Base-by-base conservation (phyloP, 2,329 filamentous ascomycete genomes). In the Ophiostoma tasmaniense region DNA sequence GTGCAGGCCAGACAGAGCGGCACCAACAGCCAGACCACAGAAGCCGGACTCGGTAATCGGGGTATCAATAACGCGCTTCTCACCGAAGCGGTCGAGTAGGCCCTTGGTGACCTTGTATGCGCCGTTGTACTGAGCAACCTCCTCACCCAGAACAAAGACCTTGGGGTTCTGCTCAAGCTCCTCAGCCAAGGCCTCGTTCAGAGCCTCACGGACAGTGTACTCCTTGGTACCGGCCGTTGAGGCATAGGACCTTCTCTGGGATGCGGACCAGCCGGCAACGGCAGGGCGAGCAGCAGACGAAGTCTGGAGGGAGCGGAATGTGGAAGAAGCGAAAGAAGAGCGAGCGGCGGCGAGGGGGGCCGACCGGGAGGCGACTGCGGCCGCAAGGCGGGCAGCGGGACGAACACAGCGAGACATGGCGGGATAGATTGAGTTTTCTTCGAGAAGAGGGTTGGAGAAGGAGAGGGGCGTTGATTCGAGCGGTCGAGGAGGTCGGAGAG, bases 71-170 rank as follows among this genome's bases (percentile, higher is more conserved):
- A 99, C 91, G 79, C 95, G 88, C 87, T 94, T 96, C 72, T 97
- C 93, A 76, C 95, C 95, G 80, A 99, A 99, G 76, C 94, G 91
- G 83, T 99, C 95, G 76, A 98, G 81, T 73, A 99, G 88, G 75
- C 95, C 95, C 85, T 97, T 97, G 77, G 95, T 99, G 79, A 99
- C 94, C 84, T 99, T 99, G 89, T 99, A 99, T 78, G 94, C 94
- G 85, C 95, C 95, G 81, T 99, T 99, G 85, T 99, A 99, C 83
- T 99, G 95, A 76, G 95, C 95, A 77, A 99, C 95, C 84, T 99
- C 95, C 85, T 99, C 95, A 76, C 95, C 95, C 70, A 99, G 81
- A 75, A 99, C 83, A 80, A 97, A 99, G 75, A 97, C 93, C 85
- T 97, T 98, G 73, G 90, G 85, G 81, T 99, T 96, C 78, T 81